Percentiles rank a stretch among this genome's conserved stretches.
Evolutionary conservation across 805 yeast species (phyloP).

Genomic region (Ogataea thermomethanolica): DNA sequence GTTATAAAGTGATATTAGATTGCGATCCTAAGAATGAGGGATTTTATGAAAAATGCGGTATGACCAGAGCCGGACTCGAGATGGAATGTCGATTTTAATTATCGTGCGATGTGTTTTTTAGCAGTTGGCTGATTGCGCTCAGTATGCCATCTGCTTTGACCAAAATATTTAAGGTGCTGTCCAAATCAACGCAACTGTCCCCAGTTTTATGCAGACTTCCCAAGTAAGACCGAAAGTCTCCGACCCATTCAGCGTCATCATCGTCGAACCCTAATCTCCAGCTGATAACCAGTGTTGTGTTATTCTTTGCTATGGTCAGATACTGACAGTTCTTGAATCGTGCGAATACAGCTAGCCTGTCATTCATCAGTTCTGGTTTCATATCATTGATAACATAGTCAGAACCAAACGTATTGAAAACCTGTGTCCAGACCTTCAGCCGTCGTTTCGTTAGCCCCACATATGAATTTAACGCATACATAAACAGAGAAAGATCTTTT

Average conservation of each 20-base stretch:
- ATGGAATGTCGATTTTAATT: constrained; percentile 53
- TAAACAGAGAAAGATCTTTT: constrained; percentile 25
- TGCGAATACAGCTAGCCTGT: constrained; percentile 2
- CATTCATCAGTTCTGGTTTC: not conserved
- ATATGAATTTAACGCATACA: constrained; percentile 25
- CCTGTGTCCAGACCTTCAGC: constrained; percentile 18
- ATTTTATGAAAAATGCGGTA: constrained; percentile 89
- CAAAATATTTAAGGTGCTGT: constrained; percentile 18
- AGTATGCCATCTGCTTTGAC: constrained; percentile 18
- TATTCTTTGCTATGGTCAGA: constrained; percentile 1
- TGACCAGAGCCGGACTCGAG: constrained; percentile 59
- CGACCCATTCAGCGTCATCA: constrained; percentile 12
- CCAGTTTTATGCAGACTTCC: constrained; percentile 6
- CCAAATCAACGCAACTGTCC: constrained; percentile 9
- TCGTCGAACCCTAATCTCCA: constrained; percentile 15
- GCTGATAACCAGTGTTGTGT: constrained; percentile 4
- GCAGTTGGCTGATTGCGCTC: constrained; percentile 14
- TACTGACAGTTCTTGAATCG: constrained; percentile 7
- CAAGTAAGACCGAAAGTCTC: constrained; percentile 19
- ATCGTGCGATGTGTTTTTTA: constrained; percentile 9
- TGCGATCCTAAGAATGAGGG: constrained; percentile 79
- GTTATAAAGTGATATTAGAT: constrained; percentile 87
- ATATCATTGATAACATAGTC: constrained; percentile 17
- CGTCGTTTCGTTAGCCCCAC: constrained; percentile 19
- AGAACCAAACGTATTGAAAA: constrained; percentile 15